phyloP scores from a whole-genome alignment of 345 rosid species.

The Moricandia arvensis region DNA sequence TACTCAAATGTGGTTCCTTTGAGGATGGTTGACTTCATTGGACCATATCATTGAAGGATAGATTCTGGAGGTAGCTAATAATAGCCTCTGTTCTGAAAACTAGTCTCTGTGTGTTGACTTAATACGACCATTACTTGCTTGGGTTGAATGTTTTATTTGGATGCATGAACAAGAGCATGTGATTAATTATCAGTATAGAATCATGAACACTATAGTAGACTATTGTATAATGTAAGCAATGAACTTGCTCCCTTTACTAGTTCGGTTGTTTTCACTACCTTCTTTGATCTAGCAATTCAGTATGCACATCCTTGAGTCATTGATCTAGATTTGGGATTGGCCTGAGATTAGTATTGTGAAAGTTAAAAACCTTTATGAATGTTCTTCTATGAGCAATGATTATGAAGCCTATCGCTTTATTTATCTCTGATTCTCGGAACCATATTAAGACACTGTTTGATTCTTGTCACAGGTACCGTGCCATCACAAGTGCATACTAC shows the following conservation, averaged over 20 bases:
- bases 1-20: not conserved
- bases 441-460: not conserved
- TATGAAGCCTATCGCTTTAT: not conserved
- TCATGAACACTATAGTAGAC: not conserved
- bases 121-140: constrained; percentile 9
- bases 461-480: constrained; percentile 50
- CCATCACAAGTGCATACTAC: constrained; percentile 73
- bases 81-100: not conserved
- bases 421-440: not conserved
- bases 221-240: not conserved
- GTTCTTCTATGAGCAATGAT: not conserved
- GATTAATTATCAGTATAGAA: not conserved
- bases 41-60: constrained; percentile 20
- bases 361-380: not conserved
- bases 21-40: constrained; percentile 14
- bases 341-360: not conserved
- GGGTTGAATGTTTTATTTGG: not conserved
- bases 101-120: constrained; percentile 13
- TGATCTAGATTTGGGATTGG: not conserved
- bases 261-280: constrained; percentile 5
- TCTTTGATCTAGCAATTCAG: not conserved
- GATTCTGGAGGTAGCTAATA: not conserved
- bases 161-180: constrained; percentile 5
- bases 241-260: not conserved
- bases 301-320: not conserved